Percentiles rank a stretch among this genome's conserved stretches.
These are phyloP conservation scores for Aspergillus heteromorphus DNA, from an alignment of 495 filamentous ascomycete species.

Conservation along the genomic window DNA sequence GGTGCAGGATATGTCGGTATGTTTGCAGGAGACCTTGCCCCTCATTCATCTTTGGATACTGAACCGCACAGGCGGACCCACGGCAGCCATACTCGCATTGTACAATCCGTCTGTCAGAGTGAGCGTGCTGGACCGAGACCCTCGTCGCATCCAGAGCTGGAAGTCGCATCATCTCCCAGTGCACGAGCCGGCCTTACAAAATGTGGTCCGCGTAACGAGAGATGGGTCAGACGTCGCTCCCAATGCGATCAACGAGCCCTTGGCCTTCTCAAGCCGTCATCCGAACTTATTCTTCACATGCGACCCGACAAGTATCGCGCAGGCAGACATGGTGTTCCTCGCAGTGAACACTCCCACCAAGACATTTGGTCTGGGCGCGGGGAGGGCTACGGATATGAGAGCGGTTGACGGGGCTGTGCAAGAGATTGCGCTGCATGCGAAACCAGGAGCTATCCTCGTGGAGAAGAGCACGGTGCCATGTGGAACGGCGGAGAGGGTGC, in stretches of 20 bases:
- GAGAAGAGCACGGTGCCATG: slow-evolving; percentile 85
- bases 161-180: slow-evolving; percentile 70
- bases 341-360: slow-evolving; percentile 83
- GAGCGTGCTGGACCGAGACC: slow-evolving; percentile 67
- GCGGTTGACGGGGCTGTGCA: slow-evolving; percentile 65
- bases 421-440: slow-evolving; percentile 61
- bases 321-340: slow-evolving; percentile 72
- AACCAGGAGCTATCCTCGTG: slow-evolving; percentile 66
- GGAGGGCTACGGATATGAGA: slow-evolving; percentile 65
- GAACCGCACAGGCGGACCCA: slow-evolving; percentile 57
- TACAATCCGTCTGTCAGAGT: slow-evolving; percentile 64
- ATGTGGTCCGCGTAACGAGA: slow-evolving; percentile 60
- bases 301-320: slow-evolving; percentile 51
- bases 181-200: slow-evolving; percentile 65
- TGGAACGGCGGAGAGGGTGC: slow-evolving; percentile 65
- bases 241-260: not conserved
- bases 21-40: slow-evolving; percentile 9
- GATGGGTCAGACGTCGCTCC: slow-evolving; percentile 43
- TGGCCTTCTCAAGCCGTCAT: slow-evolving; percentile 18
- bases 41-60: not conserved
- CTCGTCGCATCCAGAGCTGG: slow-evolving; percentile 61
- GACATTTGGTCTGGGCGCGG: slow-evolving; percentile 61
- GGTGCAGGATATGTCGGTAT: slow-evolving; percentile 62
- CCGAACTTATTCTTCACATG: slow-evolving; percentile 69
- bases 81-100: slow-evolving; percentile 67